These are phyloP conservation scores for Oryza rufipogon DNA, from an alignment of 176 grass and related monocot genomes.

Conservation along the genomic window DNA sequence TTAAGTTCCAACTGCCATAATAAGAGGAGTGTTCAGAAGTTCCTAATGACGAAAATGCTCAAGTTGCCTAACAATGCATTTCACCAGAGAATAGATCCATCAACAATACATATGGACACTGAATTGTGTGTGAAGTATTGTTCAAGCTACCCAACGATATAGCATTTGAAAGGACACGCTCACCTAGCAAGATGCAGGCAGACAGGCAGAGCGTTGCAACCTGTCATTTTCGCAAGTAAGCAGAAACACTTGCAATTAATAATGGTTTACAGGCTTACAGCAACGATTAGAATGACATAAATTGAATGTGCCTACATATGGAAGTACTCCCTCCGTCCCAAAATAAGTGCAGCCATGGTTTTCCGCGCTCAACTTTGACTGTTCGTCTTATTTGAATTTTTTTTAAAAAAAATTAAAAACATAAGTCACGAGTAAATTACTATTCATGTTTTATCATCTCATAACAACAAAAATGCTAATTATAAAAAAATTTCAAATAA, in stretches of 20 bases:
- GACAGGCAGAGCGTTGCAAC: neutral
- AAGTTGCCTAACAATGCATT: neutral
- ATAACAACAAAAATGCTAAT: too few species aligned
- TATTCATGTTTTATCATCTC: too few species aligned
- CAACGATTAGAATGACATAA: neutral
- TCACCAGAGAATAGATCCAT: neutral
- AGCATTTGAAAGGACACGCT: neutral
- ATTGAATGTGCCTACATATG: too few species aligned
- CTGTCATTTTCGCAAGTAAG: neutral
- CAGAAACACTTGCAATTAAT: neutral
- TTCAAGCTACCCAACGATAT: conserved; percentile 5
- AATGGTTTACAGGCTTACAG: neutral
- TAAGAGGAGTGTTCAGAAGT: conserved; percentile 8
- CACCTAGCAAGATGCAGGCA: neutral
- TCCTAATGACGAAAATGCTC: neutral
- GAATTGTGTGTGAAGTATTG: neutral
- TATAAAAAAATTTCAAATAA: too few species aligned
- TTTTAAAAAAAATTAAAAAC: too few species aligned
- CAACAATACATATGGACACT: too few species aligned
- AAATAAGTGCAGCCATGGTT: too few species aligned
- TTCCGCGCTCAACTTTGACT: too few species aligned
- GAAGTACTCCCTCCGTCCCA: too few species aligned
- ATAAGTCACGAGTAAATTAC: too few species aligned
- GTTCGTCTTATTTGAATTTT: too few species aligned
- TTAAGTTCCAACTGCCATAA: conserved; percentile 25